These are phyloP conservation scores for Zygoascus meyerae DNA, from an alignment of 1,139 yeast species.

Conservation along the genomic window DNA sequence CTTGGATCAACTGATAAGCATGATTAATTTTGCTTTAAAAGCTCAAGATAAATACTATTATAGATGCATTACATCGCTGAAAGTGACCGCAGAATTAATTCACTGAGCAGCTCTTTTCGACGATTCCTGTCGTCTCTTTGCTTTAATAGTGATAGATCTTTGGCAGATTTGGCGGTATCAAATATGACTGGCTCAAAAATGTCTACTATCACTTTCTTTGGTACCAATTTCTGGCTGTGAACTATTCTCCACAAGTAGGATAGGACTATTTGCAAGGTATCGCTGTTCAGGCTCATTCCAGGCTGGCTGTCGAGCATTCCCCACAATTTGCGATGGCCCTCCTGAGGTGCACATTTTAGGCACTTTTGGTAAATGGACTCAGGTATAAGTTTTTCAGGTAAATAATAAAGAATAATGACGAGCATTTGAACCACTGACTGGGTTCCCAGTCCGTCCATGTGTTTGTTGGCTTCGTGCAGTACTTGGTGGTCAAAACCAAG, in stretches of 20 bases:
- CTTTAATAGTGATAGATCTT: background rate
- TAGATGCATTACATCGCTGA: slow-evolving; percentile 1
- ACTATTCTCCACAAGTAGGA: slow-evolving; percentile 35
- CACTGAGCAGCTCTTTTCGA: slow-evolving; percentile 2
- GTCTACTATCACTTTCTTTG: slow-evolving; percentile 16
- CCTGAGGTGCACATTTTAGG: slow-evolving; percentile 11
- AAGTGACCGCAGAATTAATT: slow-evolving; percentile 5
- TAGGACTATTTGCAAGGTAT: slow-evolving; percentile 37
- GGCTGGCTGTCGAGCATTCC: slow-evolving; percentile 26
- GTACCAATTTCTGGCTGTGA: slow-evolving; percentile 24
- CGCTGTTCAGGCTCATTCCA: slow-evolving; percentile 36
- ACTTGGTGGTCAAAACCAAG: slow-evolving; percentile 31
- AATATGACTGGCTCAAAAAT: slow-evolving; percentile 31
- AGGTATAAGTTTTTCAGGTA: slow-evolving; percentile 41
- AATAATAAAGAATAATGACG: slow-evolving; percentile 31
- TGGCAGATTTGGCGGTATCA: slow-evolving; percentile 21
- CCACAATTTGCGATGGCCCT: slow-evolving; percentile 5
- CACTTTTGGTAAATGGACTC: slow-evolving; percentile 27
- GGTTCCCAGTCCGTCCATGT: slow-evolving; percentile 23
- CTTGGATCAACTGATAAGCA: slow-evolving; percentile 10
- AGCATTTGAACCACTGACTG: slow-evolving; percentile 33
- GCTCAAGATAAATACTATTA: background rate
- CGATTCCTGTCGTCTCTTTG: slow-evolving; percentile 7
- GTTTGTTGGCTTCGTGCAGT: slow-evolving; percentile 28
- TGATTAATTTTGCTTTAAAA: no score